Evolutionary conservation across 495 filamentous ascomycete genomes (phyloP), one percentile per base, ranked within the genome.

Genomic region (Cladorrhinum samala): DNA sequence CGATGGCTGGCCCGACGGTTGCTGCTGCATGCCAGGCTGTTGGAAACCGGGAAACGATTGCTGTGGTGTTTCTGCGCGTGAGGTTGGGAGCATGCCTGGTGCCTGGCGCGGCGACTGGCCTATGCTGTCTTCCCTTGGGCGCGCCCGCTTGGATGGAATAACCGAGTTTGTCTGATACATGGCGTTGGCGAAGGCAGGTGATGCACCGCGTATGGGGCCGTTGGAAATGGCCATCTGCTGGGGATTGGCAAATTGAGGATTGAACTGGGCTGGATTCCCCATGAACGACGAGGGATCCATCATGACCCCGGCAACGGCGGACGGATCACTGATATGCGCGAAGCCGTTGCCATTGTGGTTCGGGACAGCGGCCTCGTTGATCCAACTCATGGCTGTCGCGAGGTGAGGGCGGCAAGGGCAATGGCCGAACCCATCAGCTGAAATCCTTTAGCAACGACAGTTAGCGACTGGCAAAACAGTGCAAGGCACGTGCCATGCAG

Each of bases 11-110:
- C 71, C 67, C 61, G 57, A 77, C 3, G 52, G 74, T 72, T 84
- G 81, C 65, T 83, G 80, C 59, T 62, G 77, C 79, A 75, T 78
- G 59, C 66, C 74, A 57, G 72, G 78, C 46, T 73, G 73, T 59
- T 65, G 83, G 82, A 61, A 86, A 75, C 65, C 71, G 42, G 56
- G 80, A 76, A 74, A 84, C 77, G 59, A 80, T 58, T 94, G 87
- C 60, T 88, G 86, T 25, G 92, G 92, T 24, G 92, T 97, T 60
- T 95, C 91, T 58, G 92, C 91, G 68, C 91, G 89, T 68, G 92
- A 95, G 30, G 81, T 83, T 25, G 86, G 82, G 21, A 90, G 68
- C 65, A 84, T 84, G 19, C 83, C 84, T 14, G 87, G 83, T 37
- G 83, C 81, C 67, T 83, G 88, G 63, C 85, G 80, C 50, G 91